Percentiles rank a stretch among this genome's conserved stretches.
Conservation (phyloP, 2,329 filamentous ascomycete species). For the Epicoccum sorghinum region DNA sequence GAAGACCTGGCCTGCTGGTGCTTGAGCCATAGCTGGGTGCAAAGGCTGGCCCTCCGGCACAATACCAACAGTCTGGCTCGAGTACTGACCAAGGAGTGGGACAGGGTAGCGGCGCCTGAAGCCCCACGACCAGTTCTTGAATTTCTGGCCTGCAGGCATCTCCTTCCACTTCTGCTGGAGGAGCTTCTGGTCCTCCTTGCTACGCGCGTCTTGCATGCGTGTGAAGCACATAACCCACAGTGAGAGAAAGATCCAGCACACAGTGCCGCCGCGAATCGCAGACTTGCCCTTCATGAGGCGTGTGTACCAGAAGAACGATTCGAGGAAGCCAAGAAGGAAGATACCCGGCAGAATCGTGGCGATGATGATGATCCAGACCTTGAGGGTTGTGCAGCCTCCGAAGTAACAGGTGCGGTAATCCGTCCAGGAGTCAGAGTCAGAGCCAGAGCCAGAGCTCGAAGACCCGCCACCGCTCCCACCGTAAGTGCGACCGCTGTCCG, state of each 20-base stretch:
- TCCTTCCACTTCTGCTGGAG: constrained; percentile 39
- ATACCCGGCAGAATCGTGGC: constrained; percentile 33
- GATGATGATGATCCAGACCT: constrained; percentile 39
- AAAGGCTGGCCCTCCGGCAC: constrained; percentile 34
- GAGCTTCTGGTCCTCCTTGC: constrained; percentile 38
- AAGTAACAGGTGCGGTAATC: constrained; percentile 16
- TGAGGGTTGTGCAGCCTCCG: constrained; percentile 20
- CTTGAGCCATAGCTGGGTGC: constrained; percentile 32
- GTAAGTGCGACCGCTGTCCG: constrained; percentile 12
- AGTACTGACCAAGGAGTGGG: constrained; percentile 38
- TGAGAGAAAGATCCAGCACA: constrained; percentile 39
- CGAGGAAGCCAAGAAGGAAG: constrained; percentile 42
- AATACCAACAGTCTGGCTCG: constrained; percentile 36
- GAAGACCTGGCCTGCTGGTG: constrained; percentile 25
- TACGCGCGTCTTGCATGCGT: constrained; percentile 39
- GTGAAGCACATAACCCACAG: constrained; percentile 42
- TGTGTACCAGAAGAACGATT: constrained; percentile 45
- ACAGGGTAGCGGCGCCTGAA: constrained; percentile 40
- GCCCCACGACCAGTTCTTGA: constrained; percentile 45
- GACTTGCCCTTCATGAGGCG: constrained; percentile 42
- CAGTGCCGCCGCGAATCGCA: constrained; percentile 39
- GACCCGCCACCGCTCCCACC: constrained; percentile 4
- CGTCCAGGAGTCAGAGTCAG: constrained; percentile 7
- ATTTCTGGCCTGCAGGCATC: constrained; percentile 32
- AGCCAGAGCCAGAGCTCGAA: background rate